Conservation (phyloP, 306 rosid genomes). For the Pueraria montana region DNA sequence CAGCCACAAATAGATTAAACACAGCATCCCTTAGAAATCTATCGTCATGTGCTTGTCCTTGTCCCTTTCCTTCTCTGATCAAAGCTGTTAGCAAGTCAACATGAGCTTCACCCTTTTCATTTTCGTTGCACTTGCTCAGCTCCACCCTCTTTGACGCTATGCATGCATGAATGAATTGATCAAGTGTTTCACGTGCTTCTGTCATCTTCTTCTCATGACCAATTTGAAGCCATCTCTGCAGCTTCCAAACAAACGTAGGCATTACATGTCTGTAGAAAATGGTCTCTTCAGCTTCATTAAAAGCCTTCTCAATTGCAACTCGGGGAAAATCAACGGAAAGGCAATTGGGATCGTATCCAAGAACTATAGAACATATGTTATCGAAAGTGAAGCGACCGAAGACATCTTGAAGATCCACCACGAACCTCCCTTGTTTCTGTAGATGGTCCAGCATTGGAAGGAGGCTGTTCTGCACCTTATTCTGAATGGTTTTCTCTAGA, state of each 20-base stretch:
- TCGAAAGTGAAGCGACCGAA: constrained; percentile 57
- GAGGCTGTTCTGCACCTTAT: constrained; percentile 27
- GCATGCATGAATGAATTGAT: constrained; percentile 44
- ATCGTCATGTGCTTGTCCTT: constrained; percentile 20
- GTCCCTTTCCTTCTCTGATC: constrained; percentile 21
- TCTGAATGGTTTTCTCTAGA: constrained; percentile 28
- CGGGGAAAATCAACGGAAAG: constrained; percentile 52
- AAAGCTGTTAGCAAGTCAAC: constrained; percentile 38
- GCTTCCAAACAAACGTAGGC: constrained; percentile 55
- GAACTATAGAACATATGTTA: constrained; percentile 45
- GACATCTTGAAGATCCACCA: constrained; percentile 56
- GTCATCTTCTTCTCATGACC: constrained; percentile 54
- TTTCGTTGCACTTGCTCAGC: background rate
- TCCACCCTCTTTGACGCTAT: constrained; percentile 46
- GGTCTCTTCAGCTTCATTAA: constrained; percentile 39
- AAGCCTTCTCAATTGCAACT: constrained; percentile 53
- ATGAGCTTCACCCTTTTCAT: background rate
- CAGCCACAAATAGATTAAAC: constrained; percentile 53
- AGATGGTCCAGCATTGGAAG: constrained; percentile 41
- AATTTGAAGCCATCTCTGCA: constrained; percentile 53
- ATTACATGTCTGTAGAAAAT: constrained; percentile 44
- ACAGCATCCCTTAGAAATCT: constrained; percentile 60
- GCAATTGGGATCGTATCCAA: constrained; percentile 57
- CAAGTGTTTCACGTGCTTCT: constrained; percentile 46
- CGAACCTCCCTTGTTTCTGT: background rate